Conservation (phyloP, 2,329 filamentous ascomycete species). For the Xylaria sp. region DNA sequence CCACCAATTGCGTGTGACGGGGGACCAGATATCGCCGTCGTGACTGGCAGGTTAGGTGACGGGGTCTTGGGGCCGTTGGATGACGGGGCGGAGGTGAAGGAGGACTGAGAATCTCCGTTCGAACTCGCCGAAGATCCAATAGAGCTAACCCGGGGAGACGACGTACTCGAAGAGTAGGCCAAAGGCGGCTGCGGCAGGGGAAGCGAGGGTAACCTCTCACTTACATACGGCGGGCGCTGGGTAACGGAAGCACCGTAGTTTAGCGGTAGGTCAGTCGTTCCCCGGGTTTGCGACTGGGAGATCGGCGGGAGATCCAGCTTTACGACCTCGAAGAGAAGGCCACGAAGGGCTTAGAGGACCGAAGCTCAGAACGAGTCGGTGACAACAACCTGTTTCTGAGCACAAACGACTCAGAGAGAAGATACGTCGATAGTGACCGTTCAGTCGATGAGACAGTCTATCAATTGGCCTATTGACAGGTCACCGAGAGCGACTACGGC, state of each 20-base stretch:
- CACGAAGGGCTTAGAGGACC: slow-evolving; percentile 20
- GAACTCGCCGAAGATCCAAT: slow-evolving; percentile 63
- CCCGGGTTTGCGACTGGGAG: slow-evolving; percentile 80
- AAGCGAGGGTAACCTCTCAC: slow-evolving; percentile 73
- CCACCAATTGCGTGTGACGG: slow-evolving; percentile 42
- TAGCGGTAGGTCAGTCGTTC: slow-evolving; percentile 66
- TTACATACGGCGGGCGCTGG: slow-evolving; percentile 68
- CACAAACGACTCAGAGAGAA: slow-evolving; percentile 13
- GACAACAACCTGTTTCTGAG: slow-evolving; percentile 19
- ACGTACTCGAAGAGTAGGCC: slow-evolving; percentile 71
- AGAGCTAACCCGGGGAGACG: slow-evolving; percentile 76
- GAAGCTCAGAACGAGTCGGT: slow-evolving; percentile 22
- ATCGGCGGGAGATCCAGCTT: slow-evolving; percentile 94
- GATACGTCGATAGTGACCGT: slow-evolving; percentile 13
- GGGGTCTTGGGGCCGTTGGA: slow-evolving; percentile 74
- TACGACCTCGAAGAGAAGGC: slow-evolving; percentile 63
- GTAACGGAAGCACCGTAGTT: slow-evolving; percentile 71
- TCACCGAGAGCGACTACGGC: slow-evolving; percentile 9
- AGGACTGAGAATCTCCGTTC: slow-evolving; percentile 56
- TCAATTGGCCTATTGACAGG: slow-evolving; percentile 21
- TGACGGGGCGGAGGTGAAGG: slow-evolving; percentile 57
- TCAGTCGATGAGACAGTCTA: slow-evolving; percentile 1
- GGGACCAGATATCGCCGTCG: slow-evolving; percentile 46
- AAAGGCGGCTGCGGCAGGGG: slow-evolving; percentile 70
- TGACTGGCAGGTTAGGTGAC: slow-evolving; percentile 67